Evolutionary conservation across 2,329 filamentous ascomycete genomes (phyloP), one percentile per base, ranked within the genome.

Genomic region (Penicillium sp.): DNA sequence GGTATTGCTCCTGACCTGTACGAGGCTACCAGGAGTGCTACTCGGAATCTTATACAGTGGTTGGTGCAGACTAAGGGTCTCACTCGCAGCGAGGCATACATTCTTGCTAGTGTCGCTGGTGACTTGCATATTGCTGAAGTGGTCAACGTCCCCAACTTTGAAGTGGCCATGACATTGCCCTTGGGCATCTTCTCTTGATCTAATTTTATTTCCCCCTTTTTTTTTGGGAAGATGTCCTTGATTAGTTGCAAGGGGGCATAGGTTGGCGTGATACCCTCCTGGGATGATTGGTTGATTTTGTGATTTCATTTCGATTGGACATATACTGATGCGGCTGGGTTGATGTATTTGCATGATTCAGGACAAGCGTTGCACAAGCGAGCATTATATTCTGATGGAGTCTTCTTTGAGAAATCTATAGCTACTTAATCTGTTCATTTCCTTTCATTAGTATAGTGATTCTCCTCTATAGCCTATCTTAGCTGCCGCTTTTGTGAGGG

Each of bases 71-170:
- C 77, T 34, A 81, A 79, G 65, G 76, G 75, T 0, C 61, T 83
- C 35, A 73, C 66, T 13, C 71, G 76, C 43, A 70, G 70, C 7
- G 81, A 83, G 60, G 79, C 77, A 2, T 83, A 83, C 63, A 82
- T 84, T 69, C 66, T 83, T 20, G 74, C 75, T 26, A 81, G 79
- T 56, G 76, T 83, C 13, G 78, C 77, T 0, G 79, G 75, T 0
- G 76, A 81, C 61, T 61, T 84, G 60, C 79, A 78, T 59, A 79
- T 82, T 64, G 76, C 74, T 4, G 80, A 83, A 66, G 77, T 78
- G 2, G 80, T 83, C 22, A 81, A 82, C 58, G 79, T 83, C 76
- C 80, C 81, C 10, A 78, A 83, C 59, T 82, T 77, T 68, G 79
- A 76, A 2, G 76, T 83, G 34, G 75, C 79, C 9, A 81, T 79